Conservation (phyloP, 2,329 filamentous ascomycete species). For the Seiridium cupressi region DNA sequence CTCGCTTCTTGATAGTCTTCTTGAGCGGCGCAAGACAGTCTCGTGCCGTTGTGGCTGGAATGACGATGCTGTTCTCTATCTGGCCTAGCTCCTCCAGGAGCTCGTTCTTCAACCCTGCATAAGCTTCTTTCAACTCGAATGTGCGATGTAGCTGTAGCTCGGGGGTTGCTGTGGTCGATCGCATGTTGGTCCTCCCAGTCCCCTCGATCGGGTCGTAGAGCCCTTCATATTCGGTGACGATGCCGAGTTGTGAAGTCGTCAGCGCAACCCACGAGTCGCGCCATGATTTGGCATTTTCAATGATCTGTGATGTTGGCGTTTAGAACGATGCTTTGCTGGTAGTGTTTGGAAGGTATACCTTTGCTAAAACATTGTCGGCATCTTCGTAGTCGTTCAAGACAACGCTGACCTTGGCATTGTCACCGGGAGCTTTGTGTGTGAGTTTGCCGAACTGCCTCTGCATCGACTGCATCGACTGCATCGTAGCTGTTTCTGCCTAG, state of each 20-base stretch:
- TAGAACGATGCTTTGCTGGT: background rate
- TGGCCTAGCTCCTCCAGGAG: conserved; percentile 67
- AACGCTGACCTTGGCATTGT: conserved; percentile 73
- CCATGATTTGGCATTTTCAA: conserved; percentile 74
- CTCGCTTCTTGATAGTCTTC: conserved; percentile 81
- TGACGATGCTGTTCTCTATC: conserved; percentile 69
- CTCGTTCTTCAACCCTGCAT: conserved; percentile 69
- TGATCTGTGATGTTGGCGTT: conserved; percentile 52
- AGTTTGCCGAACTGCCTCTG: conserved; percentile 74
- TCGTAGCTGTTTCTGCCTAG: background rate
- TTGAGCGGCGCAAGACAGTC: conserved; percentile 69
- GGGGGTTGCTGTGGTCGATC: conserved; percentile 59
- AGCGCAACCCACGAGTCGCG: conserved; percentile 76
- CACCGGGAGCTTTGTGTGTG: conserved; percentile 64
- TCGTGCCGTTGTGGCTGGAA: conserved; percentile 67
- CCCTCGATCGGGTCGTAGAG: conserved; percentile 77
- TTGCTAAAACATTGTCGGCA: conserved; percentile 70
- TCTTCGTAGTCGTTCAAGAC: conserved; percentile 79
- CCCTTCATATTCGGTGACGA: conserved; percentile 66
- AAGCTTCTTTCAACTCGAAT: conserved; percentile 62
- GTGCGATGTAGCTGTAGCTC: conserved; percentile 62
- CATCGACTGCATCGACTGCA: conserved; percentile 62
- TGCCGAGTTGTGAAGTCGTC: conserved; percentile 64
- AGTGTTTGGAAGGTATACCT: conserved; percentile 46
- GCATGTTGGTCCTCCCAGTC: conserved; percentile 55